Evolutionary conservation across 352 stramenopile species (phyloP).

Genomic region (Phytophthora tubulina): DNA sequence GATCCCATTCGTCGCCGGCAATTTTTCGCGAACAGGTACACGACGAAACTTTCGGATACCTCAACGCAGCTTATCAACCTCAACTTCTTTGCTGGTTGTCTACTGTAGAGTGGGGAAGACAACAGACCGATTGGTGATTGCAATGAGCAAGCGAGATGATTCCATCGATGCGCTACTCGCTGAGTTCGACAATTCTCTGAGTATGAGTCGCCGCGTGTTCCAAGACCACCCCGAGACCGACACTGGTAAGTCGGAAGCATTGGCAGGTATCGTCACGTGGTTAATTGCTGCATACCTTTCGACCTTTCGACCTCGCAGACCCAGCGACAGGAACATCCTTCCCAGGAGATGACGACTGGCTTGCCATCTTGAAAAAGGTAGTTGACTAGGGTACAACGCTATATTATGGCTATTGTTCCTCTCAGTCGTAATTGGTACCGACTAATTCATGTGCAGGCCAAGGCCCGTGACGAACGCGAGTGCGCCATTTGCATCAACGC

Average conservation of each 20-base stretch:
- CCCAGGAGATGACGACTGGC: conserved; percentile 47
- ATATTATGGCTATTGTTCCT: neutral
- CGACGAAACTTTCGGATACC: too few relatives aligned
- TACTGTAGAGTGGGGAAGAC: conserved; percentile 61
- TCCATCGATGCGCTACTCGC: conserved; percentile 85
- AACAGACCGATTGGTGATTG: conserved; percentile 62
- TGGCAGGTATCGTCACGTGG: neutral
- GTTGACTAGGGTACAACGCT: neutral
- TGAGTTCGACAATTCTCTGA: conserved; percentile 79
- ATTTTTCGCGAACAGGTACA: conserved; percentile 78
- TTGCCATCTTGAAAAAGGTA: conserved; percentile 51
- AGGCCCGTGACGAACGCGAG: conserved; percentile 59
- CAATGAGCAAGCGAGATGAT: conserved; percentile 73
- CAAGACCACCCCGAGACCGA: conserved; percentile 53
- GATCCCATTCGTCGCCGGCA: conserved; percentile 54
- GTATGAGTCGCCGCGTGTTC: conserved; percentile 76
- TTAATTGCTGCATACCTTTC: neutral
- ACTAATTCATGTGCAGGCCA: conserved; percentile 39
- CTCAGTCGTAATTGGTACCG: neutral
- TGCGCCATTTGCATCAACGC: conserved; percentile 87
- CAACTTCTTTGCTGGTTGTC: neutral
- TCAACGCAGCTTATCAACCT: neutral
- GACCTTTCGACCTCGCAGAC: neutral
- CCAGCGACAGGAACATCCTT: neutral
- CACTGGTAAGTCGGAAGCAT: conserved; percentile 20